phyloP scores from a whole-genome alignment of 192 early-diverging fungal genomes.

The Geranomyces michiganensis region DNA sequence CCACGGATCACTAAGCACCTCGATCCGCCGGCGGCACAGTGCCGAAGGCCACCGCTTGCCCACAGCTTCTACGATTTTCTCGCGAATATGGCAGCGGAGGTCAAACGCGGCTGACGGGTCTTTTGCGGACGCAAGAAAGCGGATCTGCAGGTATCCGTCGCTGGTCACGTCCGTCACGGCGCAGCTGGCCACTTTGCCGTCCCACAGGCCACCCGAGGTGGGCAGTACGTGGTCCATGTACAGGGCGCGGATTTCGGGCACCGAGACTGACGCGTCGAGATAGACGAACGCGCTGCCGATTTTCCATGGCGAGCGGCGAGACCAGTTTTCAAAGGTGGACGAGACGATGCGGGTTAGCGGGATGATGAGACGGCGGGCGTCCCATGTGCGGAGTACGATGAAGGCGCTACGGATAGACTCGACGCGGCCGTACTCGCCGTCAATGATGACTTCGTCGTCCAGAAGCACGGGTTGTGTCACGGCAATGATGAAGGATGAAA shows the following conservation, averaged over 20 bases:
- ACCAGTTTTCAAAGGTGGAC: conserved; percentile 38
- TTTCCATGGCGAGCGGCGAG: conserved; percentile 37
- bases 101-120: conserved; percentile 25
- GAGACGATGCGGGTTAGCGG: conserved; percentile 32
- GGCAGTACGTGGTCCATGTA: conserved; percentile 28
- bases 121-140: conserved; percentile 21
- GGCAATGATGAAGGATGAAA: conserved; percentile 29
- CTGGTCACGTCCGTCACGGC: conserved; percentile 29
- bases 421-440: conserved; percentile 39
- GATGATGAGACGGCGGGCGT: conserved; percentile 33
- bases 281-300: conserved; percentile 31
- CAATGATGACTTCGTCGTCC: conserved; percentile 38
- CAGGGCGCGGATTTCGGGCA: conserved; percentile 23
- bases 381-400: conserved; percentile 34
- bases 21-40: conserved; percentile 15
- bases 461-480: conserved; percentile 29
- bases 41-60: conserved; percentile 18
- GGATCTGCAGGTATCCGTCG: conserved; percentile 23
- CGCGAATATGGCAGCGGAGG: conserved; percentile 33
- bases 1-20: conserved; percentile 9
- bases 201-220: conserved; percentile 35
- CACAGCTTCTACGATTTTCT: conserved; percentile 20
- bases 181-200: conserved; percentile 34
- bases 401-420: conserved; percentile 32
- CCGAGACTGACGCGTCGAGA: conserved; percentile 23